phyloP scores from a whole-genome alignment of 2,329 filamentous ascomycete species.

The Phyllosticta citrichinensis region DNA sequence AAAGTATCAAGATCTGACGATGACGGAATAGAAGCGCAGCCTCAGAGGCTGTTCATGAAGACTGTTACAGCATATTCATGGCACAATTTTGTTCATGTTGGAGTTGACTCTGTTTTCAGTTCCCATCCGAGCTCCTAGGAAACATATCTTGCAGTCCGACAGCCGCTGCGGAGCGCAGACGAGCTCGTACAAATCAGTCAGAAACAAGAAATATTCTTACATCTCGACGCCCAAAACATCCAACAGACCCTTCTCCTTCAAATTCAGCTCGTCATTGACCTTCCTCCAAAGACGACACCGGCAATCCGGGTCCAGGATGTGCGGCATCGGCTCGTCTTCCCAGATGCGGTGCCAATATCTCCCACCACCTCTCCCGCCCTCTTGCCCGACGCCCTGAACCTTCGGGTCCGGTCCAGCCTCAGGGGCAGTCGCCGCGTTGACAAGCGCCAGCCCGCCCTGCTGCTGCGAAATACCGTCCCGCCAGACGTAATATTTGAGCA shows the following conservation, averaged over 20 bases:
- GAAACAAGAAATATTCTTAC: neutral
- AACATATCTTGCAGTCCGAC: too few relatives aligned
- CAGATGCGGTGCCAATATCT: slow-evolving; percentile 19
- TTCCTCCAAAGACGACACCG: slow-evolving; percentile 17
- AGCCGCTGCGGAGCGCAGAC: neutral
- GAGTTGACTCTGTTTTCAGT: too few relatives aligned
- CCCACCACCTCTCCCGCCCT: slow-evolving; percentile 14
- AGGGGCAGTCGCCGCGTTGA: slow-evolving; percentile 14
- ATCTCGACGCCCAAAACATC: slow-evolving; percentile 6
- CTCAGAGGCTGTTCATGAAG: too few relatives aligned
- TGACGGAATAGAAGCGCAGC: too few relatives aligned
- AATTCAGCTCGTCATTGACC: slow-evolving; percentile 15
- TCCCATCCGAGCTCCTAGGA: too few relatives aligned
- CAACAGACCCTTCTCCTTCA: slow-evolving; percentile 16
- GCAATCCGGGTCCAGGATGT: slow-evolving; percentile 15
- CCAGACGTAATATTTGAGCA: slow-evolving; percentile 9
- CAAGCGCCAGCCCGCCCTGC: slow-evolving; percentile 19
- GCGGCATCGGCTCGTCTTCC: slow-evolving; percentile 18
- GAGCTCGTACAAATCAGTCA: too few relatives aligned
- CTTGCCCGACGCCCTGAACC: slow-evolving; percentile 11
- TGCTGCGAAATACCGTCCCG: slow-evolving; percentile 15
- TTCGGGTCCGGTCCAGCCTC: slow-evolving; percentile 14
- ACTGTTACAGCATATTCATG: too few relatives aligned
- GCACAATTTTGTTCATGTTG: too few relatives aligned
- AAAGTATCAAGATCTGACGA: too few relatives aligned